Percentiles rank a stretch among this genome's conserved stretches.
Evolutionary conservation across 306 rosid species (phyloP).

Genomic region (Oxytropis ochrocephala): DNA sequence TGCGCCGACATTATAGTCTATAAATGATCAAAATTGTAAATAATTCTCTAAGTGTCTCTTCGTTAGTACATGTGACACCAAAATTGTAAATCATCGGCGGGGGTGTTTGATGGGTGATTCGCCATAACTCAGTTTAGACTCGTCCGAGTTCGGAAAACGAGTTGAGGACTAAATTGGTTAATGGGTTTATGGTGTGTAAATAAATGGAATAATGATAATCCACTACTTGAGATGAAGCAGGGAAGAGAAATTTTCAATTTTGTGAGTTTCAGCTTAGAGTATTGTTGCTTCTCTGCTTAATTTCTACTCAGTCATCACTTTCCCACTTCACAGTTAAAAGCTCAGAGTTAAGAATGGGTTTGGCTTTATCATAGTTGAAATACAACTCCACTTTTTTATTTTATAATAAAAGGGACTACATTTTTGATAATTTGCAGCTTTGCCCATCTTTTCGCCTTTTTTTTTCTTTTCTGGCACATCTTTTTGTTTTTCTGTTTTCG

Average conservation of each 20-base stretch:
- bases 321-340: not conserved
- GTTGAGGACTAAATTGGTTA: not conserved
- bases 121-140: conserved; percentile 52
- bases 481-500: too few species aligned
- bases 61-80: too few species aligned
- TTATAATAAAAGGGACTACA: too few species aligned
- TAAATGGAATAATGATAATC: not conserved
- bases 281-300: not conserved
- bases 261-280: not conserved
- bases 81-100: conserved; percentile 85
- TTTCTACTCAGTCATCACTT: not conserved
- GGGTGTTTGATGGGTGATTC: conserved; percentile 63
- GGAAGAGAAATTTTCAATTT: not conserved
- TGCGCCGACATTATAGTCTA: too few species aligned
- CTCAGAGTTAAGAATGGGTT: not conserved
- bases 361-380: not conserved
- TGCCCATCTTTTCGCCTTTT: too few species aligned
- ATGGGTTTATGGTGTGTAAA: not conserved
- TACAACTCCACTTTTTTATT: not conserved
- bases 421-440: too few species aligned
- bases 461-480: too few species aligned
- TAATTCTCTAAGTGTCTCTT: too few species aligned
- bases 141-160: conserved; percentile 18
- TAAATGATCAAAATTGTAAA: too few species aligned
- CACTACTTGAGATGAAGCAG: conserved; percentile 26